Evolutionary conservation across 805 yeast species (phyloP), one percentile per base, ranked within the genome.

Genomic region (Tanozyma kutaoensis): DNA sequence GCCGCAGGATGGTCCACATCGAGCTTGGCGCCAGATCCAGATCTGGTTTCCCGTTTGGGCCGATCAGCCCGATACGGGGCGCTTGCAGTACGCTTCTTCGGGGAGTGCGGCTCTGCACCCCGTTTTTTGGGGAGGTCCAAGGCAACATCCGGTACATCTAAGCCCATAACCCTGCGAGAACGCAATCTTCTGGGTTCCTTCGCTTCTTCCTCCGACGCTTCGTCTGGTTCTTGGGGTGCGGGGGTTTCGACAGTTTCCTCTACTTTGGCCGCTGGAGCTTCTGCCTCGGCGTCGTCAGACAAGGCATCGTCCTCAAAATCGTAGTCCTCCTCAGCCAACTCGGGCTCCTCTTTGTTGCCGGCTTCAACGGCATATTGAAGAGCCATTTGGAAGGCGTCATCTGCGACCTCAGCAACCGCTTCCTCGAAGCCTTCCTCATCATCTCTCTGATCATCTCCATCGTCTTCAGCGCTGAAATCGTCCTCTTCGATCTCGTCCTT

Each of bases 311-410:
- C 21, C 8, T 22, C 20, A 17, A 22, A 16, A 9, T 19, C 35
- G 5, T 22, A 28, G 11, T 17, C 25, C 10, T 11, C n/a, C 14
- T 5, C 32, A 4, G 23, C 14, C 16, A 20, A 12, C 6, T 20
- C 21, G 23, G 19, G 28, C 9, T 22, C 14, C 18, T 27, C 23
- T 28, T 12, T 43, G 10, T 29, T 35, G 7, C 27, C 29, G n/a
- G 38, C 33, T 4, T 48, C 54, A 6, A 26, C 27, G 14, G 26
- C 28, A 7, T 44, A 29, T 14, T 45, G n/a, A n/a, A n/a, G n/a
- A n/a, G n/a, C n/a, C n/a, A n/a, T n/a, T n/a, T n/a, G n/a, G n/a
- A n/a, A n/a, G n/a, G n/a, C n/a, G n/a, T n/a, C n/a, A n/a, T n/a
- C 47, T 4, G 34, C 37, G 4, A 35, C 39, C 1, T 48, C 38